These are phyloP conservation scores for Cunninghamia lanceolata DNA, from an alignment of 75 land plant species.

Conservation along the genomic window DNA sequence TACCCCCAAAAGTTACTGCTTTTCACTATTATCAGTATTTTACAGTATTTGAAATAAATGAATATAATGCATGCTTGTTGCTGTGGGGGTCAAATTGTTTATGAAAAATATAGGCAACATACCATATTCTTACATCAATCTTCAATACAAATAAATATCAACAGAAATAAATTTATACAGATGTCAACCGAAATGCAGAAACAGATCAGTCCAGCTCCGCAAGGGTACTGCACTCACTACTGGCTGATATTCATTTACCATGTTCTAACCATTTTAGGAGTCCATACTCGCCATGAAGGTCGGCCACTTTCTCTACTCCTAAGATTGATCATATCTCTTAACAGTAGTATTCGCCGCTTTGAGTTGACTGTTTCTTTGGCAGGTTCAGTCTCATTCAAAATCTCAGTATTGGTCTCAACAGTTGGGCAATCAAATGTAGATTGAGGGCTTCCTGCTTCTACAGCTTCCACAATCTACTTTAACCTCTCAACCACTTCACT, in stretches of 20 bases:
- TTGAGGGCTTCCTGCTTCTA: constrained; percentile 22
- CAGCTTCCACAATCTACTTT: constrained; percentile 26
- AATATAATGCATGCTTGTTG: background rate
- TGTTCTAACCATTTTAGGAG: constrained; percentile 33
- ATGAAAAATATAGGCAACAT: background rate
- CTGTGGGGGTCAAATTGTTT: background rate
- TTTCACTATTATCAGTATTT: background rate
- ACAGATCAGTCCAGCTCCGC: background rate
- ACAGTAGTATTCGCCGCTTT: constrained; percentile 14
- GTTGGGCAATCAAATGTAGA: background rate
- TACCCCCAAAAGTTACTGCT: background rate
- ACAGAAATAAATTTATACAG: background rate
- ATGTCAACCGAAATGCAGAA: background rate
- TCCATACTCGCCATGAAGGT: constrained; percentile 25
- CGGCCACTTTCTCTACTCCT: constrained; percentile 26
- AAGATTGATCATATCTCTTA: constrained; percentile 21
- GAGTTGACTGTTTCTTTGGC: constrained; percentile 12
- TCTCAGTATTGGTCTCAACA: background rate
- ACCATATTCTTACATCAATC: constrained; percentile 5
- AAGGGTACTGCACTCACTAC: background rate
- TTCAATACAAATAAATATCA: background rate
- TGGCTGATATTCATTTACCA: constrained; percentile 15
- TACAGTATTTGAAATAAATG: background rate
- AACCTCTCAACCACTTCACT: constrained; percentile 63
- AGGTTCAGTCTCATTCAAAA: constrained; percentile 9